Conservation (phyloP, 164 flowering plant genomes). For the Liriodendron chinense region DNA sequence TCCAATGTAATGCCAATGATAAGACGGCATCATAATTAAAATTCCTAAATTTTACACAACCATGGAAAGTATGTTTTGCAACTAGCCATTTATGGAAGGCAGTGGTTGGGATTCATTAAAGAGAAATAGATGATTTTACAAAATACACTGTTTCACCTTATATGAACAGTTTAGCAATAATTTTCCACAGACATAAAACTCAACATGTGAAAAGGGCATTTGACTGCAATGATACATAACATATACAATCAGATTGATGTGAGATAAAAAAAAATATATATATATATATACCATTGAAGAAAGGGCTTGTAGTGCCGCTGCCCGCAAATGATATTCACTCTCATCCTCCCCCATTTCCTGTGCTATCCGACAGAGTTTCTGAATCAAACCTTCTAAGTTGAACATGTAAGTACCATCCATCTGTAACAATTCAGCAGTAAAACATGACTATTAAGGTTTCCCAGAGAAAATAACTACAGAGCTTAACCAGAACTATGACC, state of each 20-base stretch:
- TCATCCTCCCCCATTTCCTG: conserved; percentile 85
- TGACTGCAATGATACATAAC: too few species aligned
- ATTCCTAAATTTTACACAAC: too few species aligned
- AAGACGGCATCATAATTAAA: too few species aligned
- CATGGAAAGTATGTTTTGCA: too few species aligned
- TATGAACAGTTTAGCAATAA: too few species aligned
- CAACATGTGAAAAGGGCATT: too few species aligned
- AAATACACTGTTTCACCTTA: too few species aligned
- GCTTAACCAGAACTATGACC: not conserved
- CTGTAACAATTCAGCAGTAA: conserved; percentile 37
- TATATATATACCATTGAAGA: conserved; percentile 98
- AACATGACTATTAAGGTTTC: conserved; percentile 14
- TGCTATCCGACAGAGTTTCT: conserved; percentile 79
- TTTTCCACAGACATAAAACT: too few species aligned
- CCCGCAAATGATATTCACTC: conserved; percentile 37
- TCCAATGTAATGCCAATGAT: too few species aligned
- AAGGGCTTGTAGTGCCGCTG: conserved; percentile 82
- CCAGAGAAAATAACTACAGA: conserved; percentile 6
- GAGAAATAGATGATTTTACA: too few species aligned
- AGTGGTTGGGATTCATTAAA: too few species aligned
- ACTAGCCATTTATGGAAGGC: too few species aligned
- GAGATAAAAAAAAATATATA: not conserved
- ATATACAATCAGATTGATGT: not conserved
- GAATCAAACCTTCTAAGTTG: conserved; percentile 81
- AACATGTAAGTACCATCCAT: conserved; percentile 82